Evolutionary conservation across 441 rosid species (phyloP), one percentile per base, ranked within the genome.

Genomic region (Adansonia rubrostipa): DNA sequence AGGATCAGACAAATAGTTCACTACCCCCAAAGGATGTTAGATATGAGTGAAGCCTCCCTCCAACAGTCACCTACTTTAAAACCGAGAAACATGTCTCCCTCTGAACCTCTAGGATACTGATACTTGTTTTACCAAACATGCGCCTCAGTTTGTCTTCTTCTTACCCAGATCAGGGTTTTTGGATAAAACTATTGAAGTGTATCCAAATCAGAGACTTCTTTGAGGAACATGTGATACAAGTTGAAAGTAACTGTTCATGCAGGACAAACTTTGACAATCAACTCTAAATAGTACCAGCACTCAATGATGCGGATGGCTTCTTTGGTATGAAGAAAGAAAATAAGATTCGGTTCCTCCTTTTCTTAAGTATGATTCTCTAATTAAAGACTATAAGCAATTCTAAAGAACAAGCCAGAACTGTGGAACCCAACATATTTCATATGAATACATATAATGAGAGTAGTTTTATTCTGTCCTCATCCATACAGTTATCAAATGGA

Each of bases 311-410:
- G 3, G 45, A 71, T 53, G 47, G 62, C 48, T 53, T 71, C 24
- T 15, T 47, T 8, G 14, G 61, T 28, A 69, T 6, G 58, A 13
- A 48, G 56, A 28, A 62, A 15, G 19, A 64, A 64, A 33, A 15
- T 14, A 36, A 64, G 19, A 64, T 64, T 64, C 40, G 33, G 33
- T 72, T 36, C 62, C 48, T 13, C 75, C 15, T 10, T 28, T 51
- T 72, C 64, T n/a, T 33, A 36, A 72, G 64, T 45, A 72, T 40
- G 44, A 56, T 36, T 6, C 5, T 54, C 50, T 36, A 72, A 17
- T 36, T 56, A 33, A 56, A 72, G 51, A 33, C 47, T 28, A 54
- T 11, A 72, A 56, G 51, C 64, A 72, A 72, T 36, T 72, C 33
- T 54, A 17, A 33, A 9, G 48, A 33, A 54, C 64, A 40, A 17